Conservation (phyloP, 768 basidiomycete genomes). For the Tricholoma sp. region DNA sequence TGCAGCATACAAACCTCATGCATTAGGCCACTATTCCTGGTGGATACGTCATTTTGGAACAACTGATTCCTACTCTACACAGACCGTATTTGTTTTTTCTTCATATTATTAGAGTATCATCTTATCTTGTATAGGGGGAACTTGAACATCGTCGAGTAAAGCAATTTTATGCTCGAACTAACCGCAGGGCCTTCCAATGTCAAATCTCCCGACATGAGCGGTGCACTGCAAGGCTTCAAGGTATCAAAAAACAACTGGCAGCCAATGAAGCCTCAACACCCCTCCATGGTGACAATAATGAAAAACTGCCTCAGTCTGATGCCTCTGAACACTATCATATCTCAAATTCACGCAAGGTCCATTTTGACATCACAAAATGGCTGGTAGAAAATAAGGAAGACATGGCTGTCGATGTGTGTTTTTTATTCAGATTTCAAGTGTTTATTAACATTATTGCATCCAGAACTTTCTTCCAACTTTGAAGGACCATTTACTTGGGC, state of each 20-base stretch:
- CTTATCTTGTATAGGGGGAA: no score
- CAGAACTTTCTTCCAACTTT: slow-evolving; percentile 23
- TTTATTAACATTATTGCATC: neutral
- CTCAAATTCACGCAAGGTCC: neutral
- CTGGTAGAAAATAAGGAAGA: neutral
- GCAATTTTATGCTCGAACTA: no score
- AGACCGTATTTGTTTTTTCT: no score
- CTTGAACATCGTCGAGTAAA: no score
- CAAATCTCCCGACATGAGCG: neutral
- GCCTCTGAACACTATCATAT: neutral
- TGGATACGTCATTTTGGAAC: no score
- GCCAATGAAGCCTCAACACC: no score
- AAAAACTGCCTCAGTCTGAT: neutral
- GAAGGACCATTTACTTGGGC: slow-evolving; percentile 21
- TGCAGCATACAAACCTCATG: no score
- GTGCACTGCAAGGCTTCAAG: neutral
- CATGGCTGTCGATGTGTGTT: neutral
- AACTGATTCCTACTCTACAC: no score
- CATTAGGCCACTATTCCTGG: no score
- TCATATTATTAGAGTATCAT: no score
- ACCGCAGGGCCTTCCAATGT: neutral
- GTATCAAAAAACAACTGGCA: no score
- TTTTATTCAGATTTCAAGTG: neutral
- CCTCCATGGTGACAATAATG: neutral
- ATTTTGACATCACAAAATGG: neutral